phyloP scores from a whole-genome alignment of 2,329 filamentous ascomycete species.

The Fusarium armeniacum region DNA sequence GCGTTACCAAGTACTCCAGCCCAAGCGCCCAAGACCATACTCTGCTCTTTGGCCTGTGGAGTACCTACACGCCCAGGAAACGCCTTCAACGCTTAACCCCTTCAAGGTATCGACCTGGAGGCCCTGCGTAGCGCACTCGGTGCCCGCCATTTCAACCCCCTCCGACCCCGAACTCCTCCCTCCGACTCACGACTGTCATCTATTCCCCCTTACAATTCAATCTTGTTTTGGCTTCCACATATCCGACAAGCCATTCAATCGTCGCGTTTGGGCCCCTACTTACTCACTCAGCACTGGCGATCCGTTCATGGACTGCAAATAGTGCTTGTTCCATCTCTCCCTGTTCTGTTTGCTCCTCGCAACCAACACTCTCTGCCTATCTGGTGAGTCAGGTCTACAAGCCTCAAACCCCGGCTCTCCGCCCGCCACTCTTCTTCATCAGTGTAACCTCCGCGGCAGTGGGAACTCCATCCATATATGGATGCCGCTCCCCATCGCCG shows the following conservation, averaged over 20 bases:
- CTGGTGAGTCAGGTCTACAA: slow-evolving; percentile 45
- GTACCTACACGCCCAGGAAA: slow-evolving; percentile 32
- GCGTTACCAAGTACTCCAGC: slow-evolving; percentile 41
- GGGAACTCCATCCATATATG: slow-evolving; percentile 45
- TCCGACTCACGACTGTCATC: slow-evolving; percentile 46
- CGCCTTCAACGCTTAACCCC: slow-evolving; percentile 38
- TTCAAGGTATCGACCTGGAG: slow-evolving; percentile 36
- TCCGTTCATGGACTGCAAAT: slow-evolving; percentile 45
- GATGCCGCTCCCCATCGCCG: slow-evolving; percentile 43
- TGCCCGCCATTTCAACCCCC: slow-evolving; percentile 51
- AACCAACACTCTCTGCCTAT: slow-evolving; percentile 38
- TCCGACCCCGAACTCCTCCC: slow-evolving; percentile 45
- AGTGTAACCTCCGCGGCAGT: slow-evolving; percentile 37
- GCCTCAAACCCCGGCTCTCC: slow-evolving; percentile 30
- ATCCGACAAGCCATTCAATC: slow-evolving; percentile 33
- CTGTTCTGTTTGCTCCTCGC: slow-evolving; percentile 7
- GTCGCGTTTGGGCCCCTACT: slow-evolving; percentile 13
- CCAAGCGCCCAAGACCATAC: slow-evolving; percentile 34
- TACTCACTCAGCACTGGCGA: slow-evolving; percentile 14
- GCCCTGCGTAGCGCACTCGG: slow-evolving; percentile 40
- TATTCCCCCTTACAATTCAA: slow-evolving; percentile 44
- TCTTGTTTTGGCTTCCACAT: slow-evolving; percentile 42
- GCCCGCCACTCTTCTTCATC: slow-evolving; percentile 39
- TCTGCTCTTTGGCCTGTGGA: slow-evolving; percentile 29
- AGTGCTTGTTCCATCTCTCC: slow-evolving; percentile 23